Percentiles rank a stretch among this genome's conserved stretches.
Conservation (phyloP, 305 asterid species). For the Rubia balearica region DNA sequence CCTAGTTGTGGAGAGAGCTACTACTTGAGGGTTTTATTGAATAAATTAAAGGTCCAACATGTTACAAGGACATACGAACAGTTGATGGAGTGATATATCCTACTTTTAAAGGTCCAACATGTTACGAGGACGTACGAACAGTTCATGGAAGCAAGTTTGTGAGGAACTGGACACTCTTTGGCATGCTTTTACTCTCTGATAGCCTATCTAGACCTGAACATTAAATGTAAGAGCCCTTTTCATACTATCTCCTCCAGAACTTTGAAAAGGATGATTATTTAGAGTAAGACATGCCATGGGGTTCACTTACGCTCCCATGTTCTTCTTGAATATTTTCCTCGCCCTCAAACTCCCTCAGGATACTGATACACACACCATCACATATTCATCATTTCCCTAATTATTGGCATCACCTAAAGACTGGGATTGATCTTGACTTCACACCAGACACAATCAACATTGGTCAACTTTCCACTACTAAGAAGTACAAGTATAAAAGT, state of each 20-base stretch:
- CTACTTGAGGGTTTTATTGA: neutral
- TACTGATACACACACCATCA: conserved; percentile 54
- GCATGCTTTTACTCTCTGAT: neutral
- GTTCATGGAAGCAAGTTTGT: neutral
- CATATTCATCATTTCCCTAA: conserved; percentile 31
- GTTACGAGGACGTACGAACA: neutral
- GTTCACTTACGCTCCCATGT: conserved; percentile 55
- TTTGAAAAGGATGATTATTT: conserved; percentile 78
- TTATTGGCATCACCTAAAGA: too few species aligned
- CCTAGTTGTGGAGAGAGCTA: neutral
- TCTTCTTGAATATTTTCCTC: conserved; percentile 63
- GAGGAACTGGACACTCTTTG: neutral
- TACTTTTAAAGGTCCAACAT: neutral
- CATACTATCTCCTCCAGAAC: conserved; percentile 44
- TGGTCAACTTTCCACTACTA: too few species aligned
- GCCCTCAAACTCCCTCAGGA: conserved; percentile 59
- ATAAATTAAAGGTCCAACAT: neutral
- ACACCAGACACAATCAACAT: neutral
- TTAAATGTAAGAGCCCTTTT: conserved; percentile 57
- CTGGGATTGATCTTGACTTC: too few species aligned
- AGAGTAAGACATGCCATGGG: conserved; percentile 77
- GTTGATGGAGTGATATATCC: neutral
- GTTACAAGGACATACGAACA: neutral
- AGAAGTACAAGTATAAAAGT: neutral
- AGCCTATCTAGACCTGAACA: neutral